Conservation (phyloP, 305 asterid species). For the Ajuga reptans region DNA sequence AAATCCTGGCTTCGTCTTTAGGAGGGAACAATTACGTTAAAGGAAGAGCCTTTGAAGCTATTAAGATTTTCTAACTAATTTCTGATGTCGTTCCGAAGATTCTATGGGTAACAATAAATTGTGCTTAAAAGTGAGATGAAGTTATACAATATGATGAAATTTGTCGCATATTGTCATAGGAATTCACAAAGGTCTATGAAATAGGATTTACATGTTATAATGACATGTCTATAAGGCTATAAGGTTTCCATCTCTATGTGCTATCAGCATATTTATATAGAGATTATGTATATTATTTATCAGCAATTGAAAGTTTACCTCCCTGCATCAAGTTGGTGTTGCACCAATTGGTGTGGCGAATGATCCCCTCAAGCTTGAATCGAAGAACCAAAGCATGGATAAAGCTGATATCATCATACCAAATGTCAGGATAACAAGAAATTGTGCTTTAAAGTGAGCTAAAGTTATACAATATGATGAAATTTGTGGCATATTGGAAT, state of each 20-base stretch:
- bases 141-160: neutral
- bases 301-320: constrained; percentile 4
- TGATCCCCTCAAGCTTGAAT: constrained; percentile 12
- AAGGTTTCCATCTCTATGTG: neutral
- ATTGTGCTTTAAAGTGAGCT: neutral
- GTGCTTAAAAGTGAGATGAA: neutral
- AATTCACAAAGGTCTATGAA: neutral
- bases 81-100: too few relatives aligned
- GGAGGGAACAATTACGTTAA: too few relatives aligned
- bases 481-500: neutral
- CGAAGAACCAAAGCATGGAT: constrained; percentile 21
- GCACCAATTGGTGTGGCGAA: neutral
- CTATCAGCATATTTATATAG: neutral
- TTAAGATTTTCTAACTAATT: neutral
- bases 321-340: constrained; percentile 29
- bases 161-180: neutral
- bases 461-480: neutral
- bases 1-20: too few relatives aligned
- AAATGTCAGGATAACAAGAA: neutral
- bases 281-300: neutral
- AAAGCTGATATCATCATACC: constrained; percentile 30
- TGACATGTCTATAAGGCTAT: neutral
- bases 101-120: neutral
- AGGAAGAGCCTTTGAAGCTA: neutral
- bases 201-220: neutral